A percentile compares a stretch with the other conserved stretches of the same genome.
These are phyloP conservation scores for Crotalaria pallida DNA, from an alignment of 306 rosid species.

Conservation along the genomic window DNA sequence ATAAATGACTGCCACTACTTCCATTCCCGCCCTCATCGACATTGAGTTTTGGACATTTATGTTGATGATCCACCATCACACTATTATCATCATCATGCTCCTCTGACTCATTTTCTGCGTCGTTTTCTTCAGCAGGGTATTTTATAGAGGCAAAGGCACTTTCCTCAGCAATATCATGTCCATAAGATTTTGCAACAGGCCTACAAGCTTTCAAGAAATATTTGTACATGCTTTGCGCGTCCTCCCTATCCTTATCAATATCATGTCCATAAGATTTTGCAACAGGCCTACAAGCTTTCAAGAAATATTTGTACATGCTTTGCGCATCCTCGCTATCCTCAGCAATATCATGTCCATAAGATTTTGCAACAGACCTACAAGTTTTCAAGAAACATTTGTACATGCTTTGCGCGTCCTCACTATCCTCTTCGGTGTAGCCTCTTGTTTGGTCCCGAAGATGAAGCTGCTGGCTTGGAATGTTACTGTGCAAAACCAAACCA, in stretches of 20 bases:
- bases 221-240: background rate
- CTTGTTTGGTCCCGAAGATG: background rate
- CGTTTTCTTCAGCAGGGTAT: background rate
- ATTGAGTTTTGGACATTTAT: too few relatives aligned
- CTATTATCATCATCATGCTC: background rate
- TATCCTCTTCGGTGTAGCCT: background rate
- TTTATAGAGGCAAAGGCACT: background rate
- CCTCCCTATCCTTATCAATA: constrained; percentile 7
- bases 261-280: constrained; percentile 23
- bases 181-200: constrained; percentile 14
- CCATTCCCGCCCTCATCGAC: too few relatives aligned
- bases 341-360: constrained; percentile 6
- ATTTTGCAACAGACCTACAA: too few relatives aligned
- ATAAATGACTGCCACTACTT: too few relatives aligned
- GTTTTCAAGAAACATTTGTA: too few relatives aligned
- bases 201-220: constrained; percentile 11
- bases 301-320: background rate
- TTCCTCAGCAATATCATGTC: constrained; percentile 20
- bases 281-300: constrained; percentile 1
- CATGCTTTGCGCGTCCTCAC: too few relatives aligned
- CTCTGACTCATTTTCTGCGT: background rate
- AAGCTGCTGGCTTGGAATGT: background rate
- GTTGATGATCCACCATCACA: background rate
- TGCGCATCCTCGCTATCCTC: too few relatives aligned
- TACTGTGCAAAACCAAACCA: background rate